These are phyloP conservation scores for Fusarium clavum DNA, from an alignment of 2,329 filamentous ascomycete genomes.

Conservation along the genomic window DNA sequence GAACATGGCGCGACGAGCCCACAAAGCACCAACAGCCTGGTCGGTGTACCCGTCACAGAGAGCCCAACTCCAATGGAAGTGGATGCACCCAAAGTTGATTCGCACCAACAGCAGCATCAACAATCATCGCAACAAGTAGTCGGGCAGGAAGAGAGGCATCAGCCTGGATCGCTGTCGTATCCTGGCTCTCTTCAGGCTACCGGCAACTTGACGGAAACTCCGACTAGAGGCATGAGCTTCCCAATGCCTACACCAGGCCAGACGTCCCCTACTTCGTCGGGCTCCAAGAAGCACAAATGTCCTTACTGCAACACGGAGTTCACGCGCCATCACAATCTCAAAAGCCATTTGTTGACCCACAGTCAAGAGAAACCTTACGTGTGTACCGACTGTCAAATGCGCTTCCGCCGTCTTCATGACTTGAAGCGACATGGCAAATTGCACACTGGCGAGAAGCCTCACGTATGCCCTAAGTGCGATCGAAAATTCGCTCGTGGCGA, in stretches of 20 bases:
- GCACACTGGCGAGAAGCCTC: slow-evolving; percentile 94
- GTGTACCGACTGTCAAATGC: slow-evolving; percentile 91
- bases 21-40: slow-evolving; percentile 58
- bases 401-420: slow-evolving; percentile 93
- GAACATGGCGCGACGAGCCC: slow-evolving; percentile 58
- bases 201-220: slow-evolving; percentile 57
- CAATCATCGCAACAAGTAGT: slow-evolving; percentile 55
- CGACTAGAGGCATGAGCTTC: slow-evolving; percentile 66
- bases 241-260: slow-evolving; percentile 62
- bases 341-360: slow-evolving; percentile 96
- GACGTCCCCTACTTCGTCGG: slow-evolving; percentile 68
- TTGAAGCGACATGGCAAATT: slow-evolving; percentile 96
- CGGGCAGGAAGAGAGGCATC: slow-evolving; percentile 63
- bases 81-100: slow-evolving; percentile 51
- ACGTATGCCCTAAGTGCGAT: slow-evolving; percentile 94
- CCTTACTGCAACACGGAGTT: slow-evolving; percentile 97
- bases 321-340: slow-evolving; percentile 95
- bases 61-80: slow-evolving; percentile 68
- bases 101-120: slow-evolving; percentile 46
- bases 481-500: slow-evolving; percentile 95
- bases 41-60: slow-evolving; percentile 58
- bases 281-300: slow-evolving; percentile 91
- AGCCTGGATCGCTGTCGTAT: slow-evolving; percentile 66
- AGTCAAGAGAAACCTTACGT: slow-evolving; percentile 98
- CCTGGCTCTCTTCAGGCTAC: slow-evolving; percentile 62